Percentiles rank a stretch among this genome's conserved stretches.
phyloP scores from a whole-genome alignment of 441 rosid genomes.

The Brassica balearica region DNA sequence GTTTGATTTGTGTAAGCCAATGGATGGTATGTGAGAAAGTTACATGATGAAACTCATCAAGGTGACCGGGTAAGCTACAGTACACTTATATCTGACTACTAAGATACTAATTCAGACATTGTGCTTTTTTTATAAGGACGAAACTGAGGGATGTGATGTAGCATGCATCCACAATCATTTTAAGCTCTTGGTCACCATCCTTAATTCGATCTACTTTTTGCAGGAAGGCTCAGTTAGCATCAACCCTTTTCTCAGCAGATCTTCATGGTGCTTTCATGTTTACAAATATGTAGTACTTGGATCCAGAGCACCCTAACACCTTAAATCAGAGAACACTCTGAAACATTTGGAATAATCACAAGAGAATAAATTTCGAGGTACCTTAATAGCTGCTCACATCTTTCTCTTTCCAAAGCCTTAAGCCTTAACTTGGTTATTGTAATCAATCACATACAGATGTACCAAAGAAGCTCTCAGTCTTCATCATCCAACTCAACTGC shows the following conservation, averaged over 20 bases:
- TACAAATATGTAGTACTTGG: not conserved
- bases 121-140: not conserved
- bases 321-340: constrained; percentile 37
- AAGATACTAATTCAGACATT: not conserved
- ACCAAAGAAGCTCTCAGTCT: not conserved
- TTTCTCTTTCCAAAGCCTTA: too few relatives aligned
- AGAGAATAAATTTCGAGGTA: too few relatives aligned
- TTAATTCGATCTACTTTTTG: constrained; percentile 21
- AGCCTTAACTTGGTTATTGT: too few relatives aligned
- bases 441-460: too few relatives aligned
- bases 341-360: constrained; percentile 58
- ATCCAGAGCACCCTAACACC: not conserved
- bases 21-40: constrained; percentile 90
- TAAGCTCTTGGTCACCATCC: too few relatives aligned
- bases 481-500: constrained; percentile 67
- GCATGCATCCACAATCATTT: not conserved
- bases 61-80: constrained; percentile 56
- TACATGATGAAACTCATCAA: constrained; percentile 69
- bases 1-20: constrained; percentile 71
- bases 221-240: constrained; percentile 68
- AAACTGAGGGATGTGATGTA: not conserved
- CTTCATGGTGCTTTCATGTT: constrained; percentile 80
- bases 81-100: not conserved
- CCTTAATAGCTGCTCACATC: too few relatives aligned
- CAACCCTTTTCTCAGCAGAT: constrained; percentile 71